phyloP scores from a whole-genome alignment of 371 early-diverging fungal genomes.

The Syncephalastrum monosporum region DNA sequence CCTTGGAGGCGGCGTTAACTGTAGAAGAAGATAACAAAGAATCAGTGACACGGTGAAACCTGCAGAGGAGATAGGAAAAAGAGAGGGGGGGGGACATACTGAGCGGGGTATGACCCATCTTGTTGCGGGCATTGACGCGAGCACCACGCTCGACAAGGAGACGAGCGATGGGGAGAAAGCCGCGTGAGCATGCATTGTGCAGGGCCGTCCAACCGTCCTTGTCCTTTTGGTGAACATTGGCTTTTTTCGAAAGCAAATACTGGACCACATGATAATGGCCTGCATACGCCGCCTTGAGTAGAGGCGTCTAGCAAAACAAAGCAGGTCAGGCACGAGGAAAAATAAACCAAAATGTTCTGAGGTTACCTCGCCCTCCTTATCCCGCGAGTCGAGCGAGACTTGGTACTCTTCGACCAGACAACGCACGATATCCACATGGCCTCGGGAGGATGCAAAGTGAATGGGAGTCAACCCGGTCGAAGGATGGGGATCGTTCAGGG shows the following conservation, averaged over 20 bases:
- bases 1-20: conserved; percentile 82
- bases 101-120: conserved; percentile 74
- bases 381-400: conserved; percentile 65
- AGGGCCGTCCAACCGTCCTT: conserved; percentile 86
- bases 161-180: conserved; percentile 60
- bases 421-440: conserved; percentile 65
- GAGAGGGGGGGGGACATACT: conserved; percentile 58
- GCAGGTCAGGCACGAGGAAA: background rate
- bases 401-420: conserved; percentile 64
- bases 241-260: conserved; percentile 61
- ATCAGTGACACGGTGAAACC: background rate
- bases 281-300: conserved; percentile 75
- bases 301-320: conserved; percentile 60
- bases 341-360: background rate
- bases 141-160: conserved; percentile 59
- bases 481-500: conserved; percentile 48
- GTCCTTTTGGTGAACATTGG: conserved; percentile 70
- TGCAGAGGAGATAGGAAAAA: conserved; percentile 1
- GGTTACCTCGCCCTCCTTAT: conserved; percentile 73
- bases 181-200: conserved; percentile 75
- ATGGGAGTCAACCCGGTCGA: conserved; percentile 68
- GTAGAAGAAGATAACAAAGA: background rate
- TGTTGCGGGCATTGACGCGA: conserved; percentile 62
- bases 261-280: conserved; percentile 67
- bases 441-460: conserved; percentile 72